phyloP scores from a whole-genome alignment of 2,329 filamentous ascomycete genomes.

The Talaromyces pinophilus region DNA sequence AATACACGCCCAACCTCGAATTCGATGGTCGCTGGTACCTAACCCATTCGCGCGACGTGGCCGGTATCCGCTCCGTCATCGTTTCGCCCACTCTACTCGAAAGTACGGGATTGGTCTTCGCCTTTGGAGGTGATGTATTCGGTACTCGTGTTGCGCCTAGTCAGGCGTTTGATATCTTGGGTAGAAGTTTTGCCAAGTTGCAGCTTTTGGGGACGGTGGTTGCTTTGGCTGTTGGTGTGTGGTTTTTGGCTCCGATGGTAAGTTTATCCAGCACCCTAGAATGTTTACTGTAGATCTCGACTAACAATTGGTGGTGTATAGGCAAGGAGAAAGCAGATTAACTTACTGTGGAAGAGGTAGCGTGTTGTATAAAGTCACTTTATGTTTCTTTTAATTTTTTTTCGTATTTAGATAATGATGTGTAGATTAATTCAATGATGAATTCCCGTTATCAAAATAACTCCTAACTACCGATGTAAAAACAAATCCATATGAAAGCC shows the following conservation, averaged over 20 bases:
- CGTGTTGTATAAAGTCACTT: neutral
- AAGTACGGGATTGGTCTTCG: slow-evolving; percentile 87
- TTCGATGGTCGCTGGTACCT: slow-evolving; percentile 80
- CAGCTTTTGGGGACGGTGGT: slow-evolving; percentile 81
- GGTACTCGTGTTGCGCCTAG: slow-evolving; percentile 85
- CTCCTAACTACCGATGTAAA: slow-evolving; percentile 9
- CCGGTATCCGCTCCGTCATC: slow-evolving; percentile 72
- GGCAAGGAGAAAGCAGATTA: slow-evolving; percentile 55
- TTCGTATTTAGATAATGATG: neutral
- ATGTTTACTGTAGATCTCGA: slow-evolving; percentile 14
- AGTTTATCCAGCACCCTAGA: slow-evolving; percentile 36
- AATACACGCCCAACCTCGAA: slow-evolving; percentile 74
- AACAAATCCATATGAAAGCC: neutral
- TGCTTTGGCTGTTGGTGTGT: slow-evolving; percentile 74
- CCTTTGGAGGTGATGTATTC: slow-evolving; percentile 82
- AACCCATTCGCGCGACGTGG: slow-evolving; percentile 77
- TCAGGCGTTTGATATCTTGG: slow-evolving; percentile 86
- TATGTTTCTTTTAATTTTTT: neutral
- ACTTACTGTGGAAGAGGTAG: slow-evolving; percentile 36
- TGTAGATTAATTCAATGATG: slow-evolving; percentile 13
- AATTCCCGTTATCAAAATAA: slow-evolving; percentile 2
- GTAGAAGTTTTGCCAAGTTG: slow-evolving; percentile 89
- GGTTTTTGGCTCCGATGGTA: slow-evolving; percentile 82
- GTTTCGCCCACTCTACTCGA: slow-evolving; percentile 79
- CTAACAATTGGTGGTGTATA: slow-evolving; percentile 26